Percentiles rank a stretch among this genome's conserved stretches.
These are phyloP conservation scores for Ambrosia hybrid DNA, from an alignment of 140 eudicot species.

Conservation along the genomic window DNA sequence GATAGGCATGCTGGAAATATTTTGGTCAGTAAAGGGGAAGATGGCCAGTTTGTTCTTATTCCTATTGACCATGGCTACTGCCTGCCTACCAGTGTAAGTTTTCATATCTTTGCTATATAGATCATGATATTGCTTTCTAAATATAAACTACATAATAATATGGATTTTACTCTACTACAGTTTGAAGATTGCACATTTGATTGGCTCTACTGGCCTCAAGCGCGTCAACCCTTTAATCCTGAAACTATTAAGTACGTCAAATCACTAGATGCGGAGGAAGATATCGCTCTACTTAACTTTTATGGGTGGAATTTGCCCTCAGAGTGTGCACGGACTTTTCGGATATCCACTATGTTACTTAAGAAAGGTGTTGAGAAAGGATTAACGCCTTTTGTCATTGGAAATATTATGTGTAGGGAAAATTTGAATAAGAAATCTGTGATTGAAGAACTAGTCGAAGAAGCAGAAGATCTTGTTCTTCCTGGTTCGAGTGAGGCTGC, in stretches of 20 bases:
- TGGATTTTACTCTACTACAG: background rate
- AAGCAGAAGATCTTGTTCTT: slow-evolving; percentile 49
- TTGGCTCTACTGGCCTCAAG: slow-evolving; percentile 89
- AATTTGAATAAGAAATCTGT: slow-evolving; percentile 54
- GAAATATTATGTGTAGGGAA: slow-evolving; percentile 70
- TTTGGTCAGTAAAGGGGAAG: slow-evolving; percentile 38
- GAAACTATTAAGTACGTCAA: slow-evolving; percentile 52
- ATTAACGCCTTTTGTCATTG: slow-evolving; percentile 57
- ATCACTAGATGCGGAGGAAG: slow-evolving; percentile 61
- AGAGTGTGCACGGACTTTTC: slow-evolving; percentile 46
- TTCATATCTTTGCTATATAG: background rate
- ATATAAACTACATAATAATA: background rate
- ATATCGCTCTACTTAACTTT: slow-evolving; percentile 58
- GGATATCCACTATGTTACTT: slow-evolving; percentile 64
- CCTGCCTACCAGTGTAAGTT: slow-evolving; percentile 59
- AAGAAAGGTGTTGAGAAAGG: slow-evolving; percentile 73
- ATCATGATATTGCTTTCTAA: background rate
- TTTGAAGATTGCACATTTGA: slow-evolving; percentile 29
- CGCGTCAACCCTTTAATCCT: slow-evolving; percentile 45
- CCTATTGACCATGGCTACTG: slow-evolving; percentile 86
- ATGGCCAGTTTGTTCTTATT: slow-evolving; percentile 42
- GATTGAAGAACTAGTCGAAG: slow-evolving; percentile 57
- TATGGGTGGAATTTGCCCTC: slow-evolving; percentile 60
- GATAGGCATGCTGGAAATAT: slow-evolving; percentile 53
- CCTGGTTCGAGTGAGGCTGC: slow-evolving; percentile 58